A percentile compares a stretch with the other conserved stretches of the same genome.
Evolutionary conservation across 305 asterid genomes (phyloP).

Genomic region (Withania somnifera): DNA sequence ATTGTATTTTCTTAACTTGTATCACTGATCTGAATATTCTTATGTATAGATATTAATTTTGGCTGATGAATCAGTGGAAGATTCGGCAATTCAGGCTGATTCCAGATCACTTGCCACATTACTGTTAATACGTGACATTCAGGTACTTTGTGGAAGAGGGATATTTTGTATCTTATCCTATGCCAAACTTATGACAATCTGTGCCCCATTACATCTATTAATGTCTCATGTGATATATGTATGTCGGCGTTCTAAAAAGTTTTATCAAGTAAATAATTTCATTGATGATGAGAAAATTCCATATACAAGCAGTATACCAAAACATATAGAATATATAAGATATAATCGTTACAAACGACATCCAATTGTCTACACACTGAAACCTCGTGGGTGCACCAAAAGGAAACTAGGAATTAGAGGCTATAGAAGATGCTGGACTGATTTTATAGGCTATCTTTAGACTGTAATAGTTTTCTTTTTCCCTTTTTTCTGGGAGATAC

Average conservation of each 20-base stretch:
- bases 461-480: too few species aligned
- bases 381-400: neutral
- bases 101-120: constrained; percentile 91
- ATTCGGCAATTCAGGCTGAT: constrained; percentile 90
- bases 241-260: neutral
- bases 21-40: neutral
- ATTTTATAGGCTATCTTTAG: too few species aligned
- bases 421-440: too few species aligned
- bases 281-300: neutral
- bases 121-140: constrained; percentile 83
- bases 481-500: too few species aligned
- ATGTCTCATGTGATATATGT: neutral
- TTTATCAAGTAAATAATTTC: neutral
- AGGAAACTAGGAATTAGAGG: neutral
- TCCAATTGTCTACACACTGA: neutral
- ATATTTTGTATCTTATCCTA: neutral
- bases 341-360: neutral
- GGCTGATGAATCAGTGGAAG: constrained; percentile 94
- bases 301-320: neutral
- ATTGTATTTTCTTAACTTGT: neutral
- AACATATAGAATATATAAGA: neutral
- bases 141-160: constrained; percentile 36
- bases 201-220: neutral
- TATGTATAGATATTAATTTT: constrained; percentile 61
- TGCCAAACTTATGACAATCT: neutral